Percentiles rank a stretch among this genome's conserved stretches.
Evolutionary conservation across 202 grass and related monocot genomes (phyloP).

Genomic region (Schoenoplectus triqueter): DNA sequence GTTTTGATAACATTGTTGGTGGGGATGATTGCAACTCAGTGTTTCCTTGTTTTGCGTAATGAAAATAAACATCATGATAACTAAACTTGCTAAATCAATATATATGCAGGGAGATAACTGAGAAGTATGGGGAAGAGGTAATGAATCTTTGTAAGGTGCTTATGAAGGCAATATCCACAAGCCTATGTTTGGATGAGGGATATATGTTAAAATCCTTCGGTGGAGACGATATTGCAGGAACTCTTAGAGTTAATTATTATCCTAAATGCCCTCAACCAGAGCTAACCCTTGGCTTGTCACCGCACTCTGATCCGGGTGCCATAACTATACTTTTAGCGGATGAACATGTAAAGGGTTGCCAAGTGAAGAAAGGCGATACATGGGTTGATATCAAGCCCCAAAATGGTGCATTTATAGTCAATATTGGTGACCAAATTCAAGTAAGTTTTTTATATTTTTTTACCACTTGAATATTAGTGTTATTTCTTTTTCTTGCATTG

Average conservation of each 20-base stretch:
- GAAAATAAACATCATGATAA: neutral
- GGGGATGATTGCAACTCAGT: neutral
- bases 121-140: constrained; percentile 56
- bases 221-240: constrained; percentile 42
- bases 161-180: constrained; percentile 56
- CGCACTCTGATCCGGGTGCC: constrained; percentile 71
- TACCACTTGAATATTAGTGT: neutral
- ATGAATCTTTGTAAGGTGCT: constrained; percentile 45
- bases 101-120: constrained; percentile 55
- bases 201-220: constrained; percentile 54
- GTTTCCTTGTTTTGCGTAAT: neutral
- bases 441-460: constrained; percentile 33
- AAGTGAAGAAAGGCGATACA: constrained; percentile 53
- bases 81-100: constrained; percentile 12
- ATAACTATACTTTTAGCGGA: constrained; percentile 68
- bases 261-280: constrained; percentile 79
- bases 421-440: constrained; percentile 72
- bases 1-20: neutral
- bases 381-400: constrained; percentile 59
- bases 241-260: constrained; percentile 63
- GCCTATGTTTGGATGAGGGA: constrained; percentile 53
- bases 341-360: constrained; percentile 58
- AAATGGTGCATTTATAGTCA: constrained; percentile 57
- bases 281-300: constrained; percentile 63
- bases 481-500: neutral